Base-by-base conservation (phyloP, 129 eudicot genomes). In the Tagetes patula region DNA sequence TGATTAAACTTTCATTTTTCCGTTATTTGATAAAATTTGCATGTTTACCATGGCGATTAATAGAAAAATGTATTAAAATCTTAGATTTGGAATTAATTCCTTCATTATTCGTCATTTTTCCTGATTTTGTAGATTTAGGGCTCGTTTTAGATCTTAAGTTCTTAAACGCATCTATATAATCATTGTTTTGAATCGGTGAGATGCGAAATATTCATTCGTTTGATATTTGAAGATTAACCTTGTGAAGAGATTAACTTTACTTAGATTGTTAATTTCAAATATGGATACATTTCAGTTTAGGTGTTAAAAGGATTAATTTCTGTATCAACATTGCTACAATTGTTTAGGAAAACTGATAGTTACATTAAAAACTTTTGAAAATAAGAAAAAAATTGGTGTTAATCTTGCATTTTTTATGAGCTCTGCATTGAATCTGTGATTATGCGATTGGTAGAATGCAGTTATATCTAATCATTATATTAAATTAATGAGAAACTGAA, bases 51-150 rank as follows among this genome's bases (percentile, higher is more conserved):
- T 8, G 68, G 68, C 12, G 48, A 60, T 37, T 14, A 67, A 9
- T 55, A 45, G 41, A 37, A 20, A n/a, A 68, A 37, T 13, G 46
- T 46, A 5, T 12, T 48, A 30, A 37, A 58, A 47, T 58, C 32
- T 46, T 1, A 30, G 50, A 33, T 68, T 6, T 58, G 12, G 12
- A 39, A 48, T 69, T 36, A 36, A 59, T 71, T 72, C 74, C 6
- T 65, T 20, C 54, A 27, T 5, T 66, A 61, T 3, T 9, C 45
- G 34, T 41, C 34, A 6, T n/a, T 41, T 10, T 14, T 71, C 40
- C 14, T 4, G 67, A 49, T 77, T 70, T 8, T 52, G 8, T 64
- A 34, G 67, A 49, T 71, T 71, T 64, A 71, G 82, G 77, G 61
- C 53, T 78, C 5, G 61, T 63, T 71, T 71, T 20, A 20, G 27